Conservation (phyloP, 306 rosid species). For the Acacia crassicarpa region DNA sequence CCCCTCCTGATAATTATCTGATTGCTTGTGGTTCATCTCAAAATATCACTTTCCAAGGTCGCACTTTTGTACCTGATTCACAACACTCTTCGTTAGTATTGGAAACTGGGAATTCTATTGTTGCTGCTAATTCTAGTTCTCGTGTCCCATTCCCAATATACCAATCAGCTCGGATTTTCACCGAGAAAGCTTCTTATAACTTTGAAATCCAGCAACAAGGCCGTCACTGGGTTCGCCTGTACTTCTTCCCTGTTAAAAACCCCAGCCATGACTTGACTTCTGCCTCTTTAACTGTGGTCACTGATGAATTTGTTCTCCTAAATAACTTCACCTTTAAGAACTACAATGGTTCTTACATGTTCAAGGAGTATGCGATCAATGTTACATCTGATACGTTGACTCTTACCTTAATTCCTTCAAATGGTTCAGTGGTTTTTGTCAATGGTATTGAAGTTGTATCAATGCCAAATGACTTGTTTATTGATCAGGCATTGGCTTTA, state of each 20-base stretch:
- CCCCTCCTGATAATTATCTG: constrained; percentile 76
- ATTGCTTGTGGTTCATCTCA: constrained; percentile 83
- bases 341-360: constrained; percentile 72
- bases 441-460: constrained; percentile 96
- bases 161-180: constrained; percentile 77
- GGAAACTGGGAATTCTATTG: constrained; percentile 51
- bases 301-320: constrained; percentile 81
- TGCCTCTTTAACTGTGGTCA: constrained; percentile 66
- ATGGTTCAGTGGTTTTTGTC: constrained; percentile 74
- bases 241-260: constrained; percentile 66
- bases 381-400: constrained; percentile 66
- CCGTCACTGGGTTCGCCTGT: constrained; percentile 86
- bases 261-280: constrained; percentile 52
- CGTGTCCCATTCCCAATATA: constrained; percentile 64
- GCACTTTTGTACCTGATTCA: constrained; percentile 81
- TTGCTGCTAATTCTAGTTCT: constrained; percentile 60
- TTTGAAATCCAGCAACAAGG: constrained; percentile 60
- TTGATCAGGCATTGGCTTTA: constrained; percentile 78
- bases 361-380: constrained; percentile 79
- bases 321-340: constrained; percentile 68
- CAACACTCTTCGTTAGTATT: constrained; percentile 55
- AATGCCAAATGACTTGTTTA: constrained; percentile 66
- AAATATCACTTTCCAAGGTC: constrained; percentile 65
- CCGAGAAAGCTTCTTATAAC: constrained; percentile 58
- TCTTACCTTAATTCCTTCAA: constrained; percentile 69